Base-by-base conservation (phyloP, 345 rosid species). In the Ceriops tagal region DNA sequence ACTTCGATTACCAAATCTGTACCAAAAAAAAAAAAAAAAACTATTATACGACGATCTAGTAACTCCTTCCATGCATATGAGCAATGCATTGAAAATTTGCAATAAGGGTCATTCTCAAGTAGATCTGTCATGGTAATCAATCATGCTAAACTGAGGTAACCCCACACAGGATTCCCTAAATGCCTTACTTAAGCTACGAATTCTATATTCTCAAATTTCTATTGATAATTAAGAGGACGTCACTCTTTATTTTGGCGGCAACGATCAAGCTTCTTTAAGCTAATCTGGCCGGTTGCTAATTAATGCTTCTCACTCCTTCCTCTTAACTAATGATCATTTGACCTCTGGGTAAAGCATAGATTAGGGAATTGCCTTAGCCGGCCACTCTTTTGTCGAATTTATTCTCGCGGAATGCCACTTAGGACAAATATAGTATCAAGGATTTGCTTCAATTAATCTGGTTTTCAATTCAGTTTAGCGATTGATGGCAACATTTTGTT, bases 351-450 rank as follows among this genome's bases (percentile, higher is more conserved):
- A 52, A 73, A 64, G 83, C 75, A 66, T 80, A 85, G 82, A 86
- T 82, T 77, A 84, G 81, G 75, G 60, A 73, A 81, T 80, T 75
- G 92, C 77, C 87, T 71, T 56, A 64, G 89, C 92, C 89, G 88
- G 92, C 92, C 80, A 62, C 19, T 68, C n/a, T 71, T 82, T 87
- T 85, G 92, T 87, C 87, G 73, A 74, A 74, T 73, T 70, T 68
- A 79, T 26, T 62, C 73, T 30, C 31, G 46, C 53, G 51, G 68
- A 68, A 75, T 59, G 64, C 56, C 70, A 69, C 52, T 80, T 53
- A 66, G 68, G 82, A 83, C 82, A 82, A 80, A 79, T n/a, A 22
- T 31, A 19, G 15, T 47, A 59, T 68, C 62, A 2, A 62, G 5
- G 28, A 28, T 30, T 18, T 56, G 27, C 27, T 64, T 61, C 49